Base-by-base conservation (phyloP, 345 rosid species). In the Gossypium herbaceum region DNA sequence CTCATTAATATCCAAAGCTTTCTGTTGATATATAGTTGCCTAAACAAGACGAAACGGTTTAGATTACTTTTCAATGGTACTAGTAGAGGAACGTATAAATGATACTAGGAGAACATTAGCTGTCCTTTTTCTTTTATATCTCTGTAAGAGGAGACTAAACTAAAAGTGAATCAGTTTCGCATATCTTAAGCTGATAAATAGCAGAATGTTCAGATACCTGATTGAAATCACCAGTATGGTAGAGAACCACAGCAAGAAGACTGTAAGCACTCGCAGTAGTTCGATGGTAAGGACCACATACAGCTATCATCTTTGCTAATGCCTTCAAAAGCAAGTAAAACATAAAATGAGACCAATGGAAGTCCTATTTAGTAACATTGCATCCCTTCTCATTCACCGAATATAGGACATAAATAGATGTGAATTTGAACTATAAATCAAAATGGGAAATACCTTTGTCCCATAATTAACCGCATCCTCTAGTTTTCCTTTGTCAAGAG, bases 1-100 rank as follows among this genome's bases (percentile, higher is more conserved):
- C 84, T 94, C 98, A 65, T 94, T 94, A 70, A 94, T 94, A 85
- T 92, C 93, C 83, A 94, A 80, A 70, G 97, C 97, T 90, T 88
- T 94, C 75, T 92, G 97, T 81, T 94, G 97, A 85, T 92, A 94
- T 84, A 90, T 85, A 17, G 93, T 86, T 75, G 98, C 90, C 85
- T 85, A 78, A 69, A 77, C 77, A 79, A 61, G 72, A 71, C 12
- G 63, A 24, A 62, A 72, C 13, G 29, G 73, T 70, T 71, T 71
- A 75, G 54, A 78, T 45, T 34, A 34, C 41, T 34, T 34, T 34
- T 34, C 41, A 34, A 34, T 34, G 41, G 41, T 34, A 34, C 41
- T 34, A 34, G 41, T 7, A 6, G 41, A 34, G 41, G 41, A 34
- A 34, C 7, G 1, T 34, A 34, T 34, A 34, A 34, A 34, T 34